Percentiles rank a stretch among this genome's conserved stretches.
phyloP scores from a whole-genome alignment of 1,139 yeast species.

The Saccharomyces hybrid region DNA sequence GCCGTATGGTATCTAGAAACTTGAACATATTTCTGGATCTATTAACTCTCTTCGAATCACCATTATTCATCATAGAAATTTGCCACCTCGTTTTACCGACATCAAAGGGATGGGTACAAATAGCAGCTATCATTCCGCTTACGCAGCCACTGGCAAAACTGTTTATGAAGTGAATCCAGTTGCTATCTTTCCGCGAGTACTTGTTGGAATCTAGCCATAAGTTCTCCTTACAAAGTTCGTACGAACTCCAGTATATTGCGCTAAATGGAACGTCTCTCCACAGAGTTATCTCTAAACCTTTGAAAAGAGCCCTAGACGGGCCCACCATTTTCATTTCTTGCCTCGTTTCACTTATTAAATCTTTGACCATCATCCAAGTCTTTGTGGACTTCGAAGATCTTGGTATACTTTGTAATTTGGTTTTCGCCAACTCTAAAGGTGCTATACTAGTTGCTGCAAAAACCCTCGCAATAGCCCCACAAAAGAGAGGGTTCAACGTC shows the following conservation, averaged over 20 bases:
- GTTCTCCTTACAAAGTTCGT: conserved; percentile 42
- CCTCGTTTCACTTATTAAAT: conserved; percentile 50
- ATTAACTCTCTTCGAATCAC: conserved; percentile 9
- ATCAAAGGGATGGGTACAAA: conserved; percentile 88
- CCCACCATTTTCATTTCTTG: conserved; percentile 41
- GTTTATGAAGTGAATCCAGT: conserved; percentile 53
- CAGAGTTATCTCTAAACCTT: conserved; percentile 77
- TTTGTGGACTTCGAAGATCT: conserved; percentile 32
- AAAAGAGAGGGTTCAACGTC: conserved; percentile 62
- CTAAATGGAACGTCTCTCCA: conserved; percentile 98
- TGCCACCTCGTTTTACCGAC: conserved; percentile 94
- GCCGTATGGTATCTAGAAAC: conserved; percentile 53
- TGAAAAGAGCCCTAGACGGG: conserved; percentile 63
- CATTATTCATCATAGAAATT: conserved; percentile 33
- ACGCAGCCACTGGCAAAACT: conserved; percentile 79
- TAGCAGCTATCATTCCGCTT: conserved; percentile 80
- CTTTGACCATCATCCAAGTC: conserved; percentile 34
- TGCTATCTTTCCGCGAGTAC: conserved; percentile 24
- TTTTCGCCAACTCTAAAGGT: conserved; percentile 80
- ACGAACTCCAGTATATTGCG: conserved; percentile 89
- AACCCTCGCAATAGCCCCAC: conserved; percentile 81
- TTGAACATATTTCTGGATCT: conserved; percentile 44
- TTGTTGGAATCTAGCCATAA: conserved; percentile 13
- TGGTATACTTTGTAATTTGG: conserved; percentile 83
- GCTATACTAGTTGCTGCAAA: conserved; percentile 80